Evolutionary conservation across 2,329 filamentous ascomycete species (phyloP).

Genomic region (Trichoderma sp.): DNA sequence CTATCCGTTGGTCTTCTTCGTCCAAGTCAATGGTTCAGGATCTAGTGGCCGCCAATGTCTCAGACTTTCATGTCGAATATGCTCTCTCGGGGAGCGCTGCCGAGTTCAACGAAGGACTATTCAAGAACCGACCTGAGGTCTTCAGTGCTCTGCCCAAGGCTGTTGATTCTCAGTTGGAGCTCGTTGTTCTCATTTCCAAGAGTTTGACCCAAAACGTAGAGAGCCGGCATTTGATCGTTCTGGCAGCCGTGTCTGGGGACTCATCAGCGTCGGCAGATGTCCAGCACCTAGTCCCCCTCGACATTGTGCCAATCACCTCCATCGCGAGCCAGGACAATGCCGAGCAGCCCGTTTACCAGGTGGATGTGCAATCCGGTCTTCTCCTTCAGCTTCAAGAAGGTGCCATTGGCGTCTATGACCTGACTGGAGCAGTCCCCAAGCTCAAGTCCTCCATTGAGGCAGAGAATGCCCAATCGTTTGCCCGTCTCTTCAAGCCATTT

Average conservation of each 20-base stretch:
- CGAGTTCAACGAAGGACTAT: slow-evolving; percentile 54
- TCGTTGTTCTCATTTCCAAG: slow-evolving; percentile 52
- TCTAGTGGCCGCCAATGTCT: slow-evolving; percentile 32
- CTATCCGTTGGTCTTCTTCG: slow-evolving; percentile 36
- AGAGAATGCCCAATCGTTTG: slow-evolving; percentile 57
- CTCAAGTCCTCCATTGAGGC: slow-evolving; percentile 54
- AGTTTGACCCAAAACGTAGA: slow-evolving; percentile 32
- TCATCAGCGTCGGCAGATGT: slow-evolving; percentile 29
- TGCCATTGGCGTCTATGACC: slow-evolving; percentile 59
- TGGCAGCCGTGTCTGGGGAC: slow-evolving; percentile 33
- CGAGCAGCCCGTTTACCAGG: slow-evolving; percentile 42
- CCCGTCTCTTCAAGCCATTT: slow-evolving; percentile 65
- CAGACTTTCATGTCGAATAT: slow-evolving; percentile 48
- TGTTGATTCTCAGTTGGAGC: slow-evolving; percentile 48
- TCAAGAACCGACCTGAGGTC: slow-evolving; percentile 53
- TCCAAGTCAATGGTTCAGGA: slow-evolving; percentile 38
- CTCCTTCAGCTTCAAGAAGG: slow-evolving; percentile 59
- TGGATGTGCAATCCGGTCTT: slow-evolving; percentile 63
- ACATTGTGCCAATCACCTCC: slow-evolving; percentile 39
- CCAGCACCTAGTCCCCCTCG: slow-evolving; percentile 40
- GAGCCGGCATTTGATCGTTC: slow-evolving; percentile 33
- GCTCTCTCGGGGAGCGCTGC: slow-evolving; percentile 45
- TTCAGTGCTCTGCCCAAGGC: slow-evolving; percentile 51
- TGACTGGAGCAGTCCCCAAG: slow-evolving; percentile 61
- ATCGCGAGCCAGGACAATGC: slow-evolving; percentile 21